Conservation (phyloP, 2,329 filamentous ascomycete species). For the Penicillium rolfsii region DNA sequence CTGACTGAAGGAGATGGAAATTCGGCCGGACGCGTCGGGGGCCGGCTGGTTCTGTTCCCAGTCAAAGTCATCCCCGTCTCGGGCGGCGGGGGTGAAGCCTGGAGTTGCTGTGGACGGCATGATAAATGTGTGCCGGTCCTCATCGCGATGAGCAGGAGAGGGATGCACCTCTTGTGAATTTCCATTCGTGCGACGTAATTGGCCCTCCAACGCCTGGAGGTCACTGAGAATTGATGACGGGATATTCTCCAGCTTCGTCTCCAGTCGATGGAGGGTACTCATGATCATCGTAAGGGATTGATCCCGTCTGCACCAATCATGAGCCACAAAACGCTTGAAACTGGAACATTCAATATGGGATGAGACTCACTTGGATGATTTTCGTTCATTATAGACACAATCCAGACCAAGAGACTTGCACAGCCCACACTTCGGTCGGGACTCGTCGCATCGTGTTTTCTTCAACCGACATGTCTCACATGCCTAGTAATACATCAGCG, state of each 20-base stretch:
- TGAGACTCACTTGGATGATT: constrained; percentile 54
- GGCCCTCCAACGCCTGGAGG: constrained; percentile 38
- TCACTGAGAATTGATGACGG: constrained; percentile 40
- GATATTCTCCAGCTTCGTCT: constrained; percentile 56
- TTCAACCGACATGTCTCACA: constrained; percentile 58
- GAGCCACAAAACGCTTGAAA: background rate
- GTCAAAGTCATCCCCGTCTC: constrained; percentile 35
- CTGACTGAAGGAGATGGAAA: constrained; percentile 55
- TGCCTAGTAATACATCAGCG: constrained; percentile 42
- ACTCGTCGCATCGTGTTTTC: constrained; percentile 61
- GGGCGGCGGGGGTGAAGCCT: constrained; percentile 34
- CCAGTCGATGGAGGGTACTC: constrained; percentile 57
- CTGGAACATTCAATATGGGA: background rate
- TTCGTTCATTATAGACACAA: constrained; percentile 58
- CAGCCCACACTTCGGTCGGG: constrained; percentile 56
- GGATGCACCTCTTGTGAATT: constrained; percentile 23
- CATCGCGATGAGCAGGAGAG: constrained; percentile 20
- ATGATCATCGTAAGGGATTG: constrained; percentile 59
- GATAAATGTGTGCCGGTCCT: constrained; percentile 12
- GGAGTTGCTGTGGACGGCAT: constrained; percentile 23
- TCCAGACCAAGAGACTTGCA: constrained; percentile 55
- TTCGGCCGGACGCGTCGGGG: constrained; percentile 37
- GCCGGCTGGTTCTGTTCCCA: constrained; percentile 34
- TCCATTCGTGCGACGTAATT: constrained; percentile 25
- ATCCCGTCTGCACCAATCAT: constrained; percentile 47